Conservation (phyloP, 306 rosid species). For the Abrus pulchellus region DNA sequence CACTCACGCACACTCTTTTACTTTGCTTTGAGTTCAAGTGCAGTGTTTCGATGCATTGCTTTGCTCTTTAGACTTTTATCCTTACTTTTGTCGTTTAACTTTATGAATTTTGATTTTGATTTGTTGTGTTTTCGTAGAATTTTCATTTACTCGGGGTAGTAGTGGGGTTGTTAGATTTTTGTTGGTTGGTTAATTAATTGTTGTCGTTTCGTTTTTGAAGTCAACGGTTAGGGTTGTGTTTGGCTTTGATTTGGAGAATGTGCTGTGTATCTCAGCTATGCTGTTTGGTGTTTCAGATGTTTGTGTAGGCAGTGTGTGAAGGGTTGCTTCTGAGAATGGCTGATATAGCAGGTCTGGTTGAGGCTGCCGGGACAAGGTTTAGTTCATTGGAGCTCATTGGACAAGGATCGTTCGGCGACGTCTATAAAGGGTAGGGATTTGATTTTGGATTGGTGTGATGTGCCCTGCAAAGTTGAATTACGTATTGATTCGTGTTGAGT, state of each 20-base stretch:
- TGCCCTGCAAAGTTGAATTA: conserved; percentile 19
- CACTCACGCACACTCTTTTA: conserved; percentile 41
- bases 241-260: conserved; percentile 50
- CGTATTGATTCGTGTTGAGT: neutral
- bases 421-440: conserved; percentile 81
- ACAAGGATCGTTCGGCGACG: conserved; percentile 93
- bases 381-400: conserved; percentile 89
- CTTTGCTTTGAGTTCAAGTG: conserved; percentile 75
- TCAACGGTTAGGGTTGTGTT: conserved; percentile 36
- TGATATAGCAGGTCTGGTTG: conserved; percentile 73
- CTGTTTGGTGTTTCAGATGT: conserved; percentile 51
- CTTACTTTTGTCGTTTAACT: neutral
- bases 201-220: conserved; percentile 33
- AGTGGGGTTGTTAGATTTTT: conserved; percentile 36
- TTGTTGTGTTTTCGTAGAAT: neutral
- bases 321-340: conserved; percentile 65
- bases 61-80: neutral
- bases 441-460: conserved; percentile 33
- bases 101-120: neutral
- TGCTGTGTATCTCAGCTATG: conserved; percentile 34
- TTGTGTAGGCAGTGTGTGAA: conserved; percentile 50
- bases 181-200: conserved; percentile 21
- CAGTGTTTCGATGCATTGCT: conserved; percentile 58
- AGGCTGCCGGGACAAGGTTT: conserved; percentile 89
- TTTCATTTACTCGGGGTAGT: conserved; percentile 16